phyloP scores from a whole-genome alignment of 2,329 filamentous ascomycete species.

The Botryosphaeria dothidea region DNA sequence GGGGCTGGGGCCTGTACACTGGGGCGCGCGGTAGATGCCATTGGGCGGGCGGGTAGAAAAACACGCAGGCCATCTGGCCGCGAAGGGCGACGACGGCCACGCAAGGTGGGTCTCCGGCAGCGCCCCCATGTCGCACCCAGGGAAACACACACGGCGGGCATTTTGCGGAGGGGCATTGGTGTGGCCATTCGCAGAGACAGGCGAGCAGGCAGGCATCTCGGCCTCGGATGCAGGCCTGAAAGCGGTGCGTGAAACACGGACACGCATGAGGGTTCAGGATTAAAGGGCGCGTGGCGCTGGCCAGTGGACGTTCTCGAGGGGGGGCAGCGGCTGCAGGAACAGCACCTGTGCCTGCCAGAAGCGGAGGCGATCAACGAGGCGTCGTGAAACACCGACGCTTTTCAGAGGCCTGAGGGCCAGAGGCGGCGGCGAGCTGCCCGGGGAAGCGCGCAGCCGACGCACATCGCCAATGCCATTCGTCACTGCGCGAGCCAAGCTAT shows the following conservation, averaged over 20 bases:
- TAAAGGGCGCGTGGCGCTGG: constrained; percentile 7
- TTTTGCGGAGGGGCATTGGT: neutral
- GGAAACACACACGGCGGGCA: constrained; percentile 13
- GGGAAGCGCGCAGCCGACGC: neutral
- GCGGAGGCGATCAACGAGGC: neutral
- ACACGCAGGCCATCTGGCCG: neutral
- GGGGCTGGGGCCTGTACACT: neutral
- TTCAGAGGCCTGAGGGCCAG: neutral
- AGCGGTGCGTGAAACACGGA: neutral
- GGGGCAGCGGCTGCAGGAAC: constrained; percentile 10
- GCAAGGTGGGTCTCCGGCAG: neutral
- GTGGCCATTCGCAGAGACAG: neutral
- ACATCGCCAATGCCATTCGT: neutral
- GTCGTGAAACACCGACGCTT: constrained; percentile 13
- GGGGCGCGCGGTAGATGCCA: too few relatives aligned
- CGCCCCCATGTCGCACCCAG: neutral
- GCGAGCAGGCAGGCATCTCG: neutral
- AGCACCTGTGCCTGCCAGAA: neutral
- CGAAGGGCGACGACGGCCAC: neutral
- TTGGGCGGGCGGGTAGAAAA: neutral
- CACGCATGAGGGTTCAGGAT: neutral
- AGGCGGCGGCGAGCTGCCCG: too few relatives aligned
- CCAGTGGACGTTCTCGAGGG: constrained; percentile 1
- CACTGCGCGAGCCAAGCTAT: neutral
- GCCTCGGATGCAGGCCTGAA: neutral